phyloP scores from a whole-genome alignment of 1,284 basidiomycete species.

The Fistulina hepatica region DNA sequence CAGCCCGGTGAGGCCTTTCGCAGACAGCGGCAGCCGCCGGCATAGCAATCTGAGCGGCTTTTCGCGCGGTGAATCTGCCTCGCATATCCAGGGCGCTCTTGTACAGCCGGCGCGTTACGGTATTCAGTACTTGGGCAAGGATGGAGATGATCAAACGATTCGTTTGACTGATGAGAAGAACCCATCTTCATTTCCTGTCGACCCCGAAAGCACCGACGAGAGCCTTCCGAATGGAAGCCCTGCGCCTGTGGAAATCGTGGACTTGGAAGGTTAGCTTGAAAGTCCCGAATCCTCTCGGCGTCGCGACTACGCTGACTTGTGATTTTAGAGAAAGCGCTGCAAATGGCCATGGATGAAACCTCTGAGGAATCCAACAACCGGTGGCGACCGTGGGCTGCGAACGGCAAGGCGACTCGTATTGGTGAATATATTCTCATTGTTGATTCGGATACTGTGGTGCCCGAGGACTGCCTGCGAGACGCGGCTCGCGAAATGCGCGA shows the following conservation, averaged over 20 bases:
- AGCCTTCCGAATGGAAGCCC: conserved; percentile 7
- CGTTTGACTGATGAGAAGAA: conserved; percentile 16
- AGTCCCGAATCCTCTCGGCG: too few relatives aligned
- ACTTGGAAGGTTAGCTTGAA: too few relatives aligned
- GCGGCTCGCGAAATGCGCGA: conserved; percentile 70
- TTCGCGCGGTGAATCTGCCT: too few relatives aligned
- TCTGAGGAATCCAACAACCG: conserved; percentile 41
- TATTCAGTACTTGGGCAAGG: conserved; percentile 29
- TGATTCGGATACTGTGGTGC: conserved; percentile 77
- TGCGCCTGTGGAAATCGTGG: too few relatives aligned
- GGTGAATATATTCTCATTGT: conserved; percentile 62
- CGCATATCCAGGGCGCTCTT: neutral
- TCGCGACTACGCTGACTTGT: conserved; percentile 41
- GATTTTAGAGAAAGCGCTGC: too few relatives aligned
- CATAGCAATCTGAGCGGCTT: too few relatives aligned
- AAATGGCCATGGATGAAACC: conserved; percentile 52
- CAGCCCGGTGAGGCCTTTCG: too few relatives aligned
- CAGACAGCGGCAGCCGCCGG: too few relatives aligned
- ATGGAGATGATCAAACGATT: conserved; percentile 29
- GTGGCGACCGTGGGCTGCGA: conserved; percentile 57
- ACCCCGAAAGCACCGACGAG: conserved; percentile 14
- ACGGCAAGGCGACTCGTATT: conserved; percentile 44
- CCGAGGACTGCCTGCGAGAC: conserved; percentile 71
- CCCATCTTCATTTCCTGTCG: too few relatives aligned
- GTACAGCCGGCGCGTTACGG: conserved; percentile 18